Conservation (phyloP, 2,329 filamentous ascomycete genomes). For the Sporothrix brasiliensis region DNA sequence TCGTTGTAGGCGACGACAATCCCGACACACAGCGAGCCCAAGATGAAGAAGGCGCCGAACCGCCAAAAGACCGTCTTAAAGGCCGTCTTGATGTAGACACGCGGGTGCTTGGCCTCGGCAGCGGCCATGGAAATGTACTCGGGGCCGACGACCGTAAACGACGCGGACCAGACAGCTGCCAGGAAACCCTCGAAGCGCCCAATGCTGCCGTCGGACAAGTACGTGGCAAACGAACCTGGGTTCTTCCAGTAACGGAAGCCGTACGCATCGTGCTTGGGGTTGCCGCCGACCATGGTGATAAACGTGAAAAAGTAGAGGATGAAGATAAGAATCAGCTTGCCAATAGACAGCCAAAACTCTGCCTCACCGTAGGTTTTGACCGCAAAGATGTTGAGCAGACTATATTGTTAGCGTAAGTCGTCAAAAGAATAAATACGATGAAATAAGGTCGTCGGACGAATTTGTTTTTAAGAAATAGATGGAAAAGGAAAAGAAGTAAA, state of each 20-base stretch:
- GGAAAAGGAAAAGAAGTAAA: not conserved
- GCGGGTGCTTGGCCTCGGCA: constrained; percentile 68
- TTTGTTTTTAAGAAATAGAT: not conserved
- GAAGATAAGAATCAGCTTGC: constrained; percentile 55
- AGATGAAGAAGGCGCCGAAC: constrained; percentile 69
- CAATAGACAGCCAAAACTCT: constrained; percentile 52
- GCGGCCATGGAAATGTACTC: constrained; percentile 71
- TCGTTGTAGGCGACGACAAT: constrained; percentile 67
- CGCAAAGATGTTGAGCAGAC: constrained; percentile 40
- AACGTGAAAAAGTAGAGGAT: constrained; percentile 61
- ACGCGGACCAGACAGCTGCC: constrained; percentile 44
- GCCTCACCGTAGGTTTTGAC: constrained; percentile 47
- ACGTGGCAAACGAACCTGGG: constrained; percentile 48
- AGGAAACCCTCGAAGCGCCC: constrained; percentile 38
- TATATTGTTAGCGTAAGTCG: constrained; percentile 18
- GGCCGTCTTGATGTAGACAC: constrained; percentile 66
- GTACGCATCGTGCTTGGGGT: constrained; percentile 51
- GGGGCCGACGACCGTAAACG: constrained; percentile 51
- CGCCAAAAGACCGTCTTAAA: constrained; percentile 71
- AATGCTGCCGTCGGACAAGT: constrained; percentile 49
- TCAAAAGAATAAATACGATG: too few species aligned
- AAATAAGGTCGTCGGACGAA: too few species aligned
- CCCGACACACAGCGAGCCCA: constrained; percentile 66
- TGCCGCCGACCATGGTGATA: constrained; percentile 61
- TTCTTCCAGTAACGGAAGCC: constrained; percentile 52